phyloP scores from a whole-genome alignment of 2,329 filamentous ascomycete species.

The Fusarium sp. region DNA sequence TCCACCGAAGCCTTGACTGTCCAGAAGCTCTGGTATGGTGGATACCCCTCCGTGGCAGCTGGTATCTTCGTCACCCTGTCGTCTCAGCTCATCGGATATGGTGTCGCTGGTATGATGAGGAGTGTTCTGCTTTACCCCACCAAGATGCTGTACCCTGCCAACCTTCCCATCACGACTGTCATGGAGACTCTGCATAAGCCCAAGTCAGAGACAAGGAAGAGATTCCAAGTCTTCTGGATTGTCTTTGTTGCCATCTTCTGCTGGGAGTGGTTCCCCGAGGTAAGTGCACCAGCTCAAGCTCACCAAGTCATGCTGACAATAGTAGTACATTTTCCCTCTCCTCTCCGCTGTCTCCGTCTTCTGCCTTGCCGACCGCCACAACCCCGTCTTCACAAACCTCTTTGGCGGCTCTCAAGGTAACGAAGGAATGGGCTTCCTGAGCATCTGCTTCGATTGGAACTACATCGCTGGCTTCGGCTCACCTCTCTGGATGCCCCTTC shows the following conservation, averaged over 20 bases:
- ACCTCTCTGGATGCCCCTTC: constrained; percentile 51
- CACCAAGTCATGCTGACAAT: not conserved
- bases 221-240: constrained; percentile 53
- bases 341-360: constrained; percentile 48
- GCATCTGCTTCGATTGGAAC: constrained; percentile 26
- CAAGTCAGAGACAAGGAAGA: constrained; percentile 48
- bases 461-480: constrained; percentile 38
- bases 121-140: constrained; percentile 57
- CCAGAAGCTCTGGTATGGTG: constrained; percentile 57
- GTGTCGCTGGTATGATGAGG: constrained; percentile 58
- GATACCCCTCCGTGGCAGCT: constrained; percentile 45
- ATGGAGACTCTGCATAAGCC: constrained; percentile 44
- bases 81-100: constrained; percentile 60
- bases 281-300: not conserved
- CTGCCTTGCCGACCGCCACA: constrained; percentile 18
- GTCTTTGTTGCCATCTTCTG: constrained; percentile 52
- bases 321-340: constrained; percentile 52
- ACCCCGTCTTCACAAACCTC: constrained; percentile 25
- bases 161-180: constrained; percentile 43
- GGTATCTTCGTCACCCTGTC: constrained; percentile 57
- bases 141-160: constrained; percentile 50
- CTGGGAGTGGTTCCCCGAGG: constrained; percentile 51
- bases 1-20: constrained; percentile 54
- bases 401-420: constrained; percentile 28
- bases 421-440: constrained; percentile 26